Conservation (phyloP, 371 early-diverging fungal species). For the Batkoa obscura region DNA sequence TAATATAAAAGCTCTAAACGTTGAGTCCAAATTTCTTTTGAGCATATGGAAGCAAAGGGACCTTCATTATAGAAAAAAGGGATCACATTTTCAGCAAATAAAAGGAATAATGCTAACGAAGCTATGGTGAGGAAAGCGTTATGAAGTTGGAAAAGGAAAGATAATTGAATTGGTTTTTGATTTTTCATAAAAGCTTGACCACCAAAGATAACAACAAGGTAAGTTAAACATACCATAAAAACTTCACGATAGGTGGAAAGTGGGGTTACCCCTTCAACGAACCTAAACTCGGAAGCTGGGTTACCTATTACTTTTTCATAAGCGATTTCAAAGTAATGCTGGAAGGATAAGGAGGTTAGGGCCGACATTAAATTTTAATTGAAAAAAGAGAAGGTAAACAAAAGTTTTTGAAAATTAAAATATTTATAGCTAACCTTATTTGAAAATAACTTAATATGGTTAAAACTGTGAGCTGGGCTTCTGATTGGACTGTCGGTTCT, state of each 20-base stretch:
- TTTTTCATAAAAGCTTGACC: constrained; percentile 43
- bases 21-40: constrained; percentile 26
- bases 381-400: too few relatives aligned
- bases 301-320: constrained; percentile 25
- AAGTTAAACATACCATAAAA: constrained; percentile 24
- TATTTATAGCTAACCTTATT: too few relatives aligned
- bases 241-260: constrained; percentile 44
- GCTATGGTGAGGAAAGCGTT: constrained; percentile 45
- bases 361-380: too few relatives aligned
- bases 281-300: constrained; percentile 25
- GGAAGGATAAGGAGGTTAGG: background rate
- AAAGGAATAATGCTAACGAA: constrained; percentile 36
- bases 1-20: constrained; percentile 38
- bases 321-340: constrained; percentile 15
- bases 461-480: too few relatives aligned
- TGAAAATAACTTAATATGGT: too few relatives aligned
- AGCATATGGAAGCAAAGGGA: constrained; percentile 22
- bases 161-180: constrained; percentile 36
- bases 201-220: constrained; percentile 53
- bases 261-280: constrained; percentile 36
- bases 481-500: too few relatives aligned
- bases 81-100: constrained; percentile 13
- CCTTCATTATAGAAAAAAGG: background rate
- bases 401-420: too few relatives aligned
- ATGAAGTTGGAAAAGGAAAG: constrained; percentile 45